A percentile compares a stretch with the other conserved stretches of the same genome.
Evolutionary conservation across 495 filamentous ascomycete species (phyloP).

Genomic region (Gamarada debralockiae): DNA sequence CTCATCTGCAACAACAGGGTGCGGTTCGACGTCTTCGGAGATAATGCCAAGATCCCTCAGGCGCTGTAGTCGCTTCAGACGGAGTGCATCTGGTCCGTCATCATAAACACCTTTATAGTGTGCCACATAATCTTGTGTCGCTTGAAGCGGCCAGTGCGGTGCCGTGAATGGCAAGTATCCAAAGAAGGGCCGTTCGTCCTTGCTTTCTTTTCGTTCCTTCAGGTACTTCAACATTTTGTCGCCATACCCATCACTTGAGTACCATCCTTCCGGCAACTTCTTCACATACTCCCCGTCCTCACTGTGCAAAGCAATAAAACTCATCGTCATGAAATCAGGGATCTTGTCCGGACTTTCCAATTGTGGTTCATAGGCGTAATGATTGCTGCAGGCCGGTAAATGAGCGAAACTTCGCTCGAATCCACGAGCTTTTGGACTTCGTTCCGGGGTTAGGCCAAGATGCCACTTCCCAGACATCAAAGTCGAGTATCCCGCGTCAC

Average conservation of each 20-base stretch:
- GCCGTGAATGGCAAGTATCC: slow-evolving; percentile 57
- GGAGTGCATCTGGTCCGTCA: slow-evolving; percentile 51
- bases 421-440: slow-evolving; percentile 37
- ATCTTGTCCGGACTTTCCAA: slow-evolving; percentile 30
- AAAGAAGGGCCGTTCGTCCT: slow-evolving; percentile 51
- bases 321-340: slow-evolving; percentile 46
- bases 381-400: slow-evolving; percentile 48
- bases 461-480: slow-evolving; percentile 63
- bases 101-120: slow-evolving; percentile 44
- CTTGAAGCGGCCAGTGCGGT: slow-evolving; percentile 60
- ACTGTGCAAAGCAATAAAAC: slow-evolving; percentile 52
- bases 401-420: slow-evolving; percentile 42
- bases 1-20: slow-evolving; percentile 51
- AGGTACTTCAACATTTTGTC: slow-evolving; percentile 51
- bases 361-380: slow-evolving; percentile 55
- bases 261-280: slow-evolving; percentile 52
- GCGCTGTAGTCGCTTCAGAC: slow-evolving; percentile 43
- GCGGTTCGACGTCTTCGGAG: slow-evolving; percentile 44
- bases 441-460: slow-evolving; percentile 38
- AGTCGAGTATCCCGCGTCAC: slow-evolving; percentile 59
- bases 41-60: slow-evolving; percentile 52
- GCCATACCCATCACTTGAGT: slow-evolving; percentile 50
- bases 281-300: slow-evolving; percentile 40
- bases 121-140: slow-evolving; percentile 21
- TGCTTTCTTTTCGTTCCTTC: slow-evolving; percentile 44